These are phyloP conservation scores for Amoebophrya sp. DNA, from an alignment of 169 alveolate species.

Conservation along the genomic window DNA sequence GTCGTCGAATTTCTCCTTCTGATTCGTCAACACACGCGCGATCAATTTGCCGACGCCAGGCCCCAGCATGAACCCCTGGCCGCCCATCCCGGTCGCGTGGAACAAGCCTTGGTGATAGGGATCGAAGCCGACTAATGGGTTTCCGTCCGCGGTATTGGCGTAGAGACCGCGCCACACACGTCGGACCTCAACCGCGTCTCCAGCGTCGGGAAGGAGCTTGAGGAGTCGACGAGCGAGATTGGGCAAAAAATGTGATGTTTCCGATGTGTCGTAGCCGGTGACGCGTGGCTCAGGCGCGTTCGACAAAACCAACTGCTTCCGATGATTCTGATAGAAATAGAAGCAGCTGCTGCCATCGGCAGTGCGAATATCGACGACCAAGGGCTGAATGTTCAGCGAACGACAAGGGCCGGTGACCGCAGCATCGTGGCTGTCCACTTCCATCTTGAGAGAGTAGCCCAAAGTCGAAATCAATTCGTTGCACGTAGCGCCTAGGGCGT, in stretches of 20 bases:
- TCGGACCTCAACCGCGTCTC: neutral
- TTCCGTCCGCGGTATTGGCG: neutral
- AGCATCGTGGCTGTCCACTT: neutral
- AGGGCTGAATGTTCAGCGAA: neutral
- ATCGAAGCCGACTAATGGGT: neutral
- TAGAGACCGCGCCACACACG: neutral
- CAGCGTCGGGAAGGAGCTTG: neutral
- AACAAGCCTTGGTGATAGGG: neutral
- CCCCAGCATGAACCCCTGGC: neutral
- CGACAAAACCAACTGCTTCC: neutral
- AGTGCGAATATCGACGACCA: neutral
- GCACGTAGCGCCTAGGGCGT: neutral
- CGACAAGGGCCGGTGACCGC: neutral
- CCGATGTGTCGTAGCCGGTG: neutral
- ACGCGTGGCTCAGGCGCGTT: neutral
- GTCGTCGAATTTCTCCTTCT: neutral
- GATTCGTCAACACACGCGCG: neutral
- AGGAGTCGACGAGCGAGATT: neutral
- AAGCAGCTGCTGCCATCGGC: neutral
- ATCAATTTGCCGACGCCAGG: neutral
- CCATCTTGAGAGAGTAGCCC: neutral
- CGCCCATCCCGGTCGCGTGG: neutral
- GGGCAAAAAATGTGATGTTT: neutral
- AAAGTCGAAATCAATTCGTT: neutral
- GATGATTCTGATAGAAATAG: neutral